Percentiles rank a stretch among this genome's conserved stretches.
These are phyloP conservation scores for Sideroxylon spinosum DNA, from an alignment of 179 eudicot species.

Conservation along the genomic window DNA sequence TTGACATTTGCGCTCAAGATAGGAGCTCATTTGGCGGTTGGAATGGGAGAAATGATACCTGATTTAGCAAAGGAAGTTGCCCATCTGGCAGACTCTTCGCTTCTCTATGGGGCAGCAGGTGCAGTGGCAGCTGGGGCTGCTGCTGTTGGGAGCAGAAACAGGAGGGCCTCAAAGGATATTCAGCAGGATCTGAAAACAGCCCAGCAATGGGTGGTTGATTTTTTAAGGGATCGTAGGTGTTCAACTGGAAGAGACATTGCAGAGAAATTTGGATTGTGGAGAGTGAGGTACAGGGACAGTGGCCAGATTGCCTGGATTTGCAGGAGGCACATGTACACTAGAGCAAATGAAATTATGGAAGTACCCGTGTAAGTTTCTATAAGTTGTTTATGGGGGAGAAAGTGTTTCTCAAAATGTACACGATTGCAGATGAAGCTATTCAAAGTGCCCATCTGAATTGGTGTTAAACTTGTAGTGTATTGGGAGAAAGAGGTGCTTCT, in stretches of 20 bases:
- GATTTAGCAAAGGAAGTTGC: constrained; percentile 78
- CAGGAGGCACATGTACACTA: constrained; percentile 59
- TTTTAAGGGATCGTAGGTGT: constrained; percentile 71
- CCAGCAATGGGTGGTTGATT: constrained; percentile 92
- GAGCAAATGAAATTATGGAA: constrained; percentile 68
- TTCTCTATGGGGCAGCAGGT: constrained; percentile 65
- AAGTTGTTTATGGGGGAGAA: background rate
- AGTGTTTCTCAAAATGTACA: too few species aligned
- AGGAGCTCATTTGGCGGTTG: constrained; percentile 87
- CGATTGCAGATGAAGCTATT: too few species aligned
- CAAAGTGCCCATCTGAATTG: too few species aligned
- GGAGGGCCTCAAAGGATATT: constrained; percentile 43
- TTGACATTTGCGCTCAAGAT: constrained; percentile 86
- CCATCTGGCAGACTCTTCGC: constrained; percentile 56
- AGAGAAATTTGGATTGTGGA: constrained; percentile 90
- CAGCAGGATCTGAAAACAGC: constrained; percentile 78
- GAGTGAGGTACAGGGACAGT: constrained; percentile 79
- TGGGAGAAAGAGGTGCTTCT: background rate
- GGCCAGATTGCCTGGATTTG: constrained; percentile 97
- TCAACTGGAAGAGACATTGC: constrained; percentile 81
- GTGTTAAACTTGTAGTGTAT: too few species aligned
- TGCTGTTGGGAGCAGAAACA: constrained; percentile 41
- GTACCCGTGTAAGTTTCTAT: constrained; percentile 49
- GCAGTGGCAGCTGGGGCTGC: constrained; percentile 70
- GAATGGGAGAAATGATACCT: constrained; percentile 92